Base-by-base conservation (phyloP, 345 rosid genomes). In the Citropsis articulata region DNA sequence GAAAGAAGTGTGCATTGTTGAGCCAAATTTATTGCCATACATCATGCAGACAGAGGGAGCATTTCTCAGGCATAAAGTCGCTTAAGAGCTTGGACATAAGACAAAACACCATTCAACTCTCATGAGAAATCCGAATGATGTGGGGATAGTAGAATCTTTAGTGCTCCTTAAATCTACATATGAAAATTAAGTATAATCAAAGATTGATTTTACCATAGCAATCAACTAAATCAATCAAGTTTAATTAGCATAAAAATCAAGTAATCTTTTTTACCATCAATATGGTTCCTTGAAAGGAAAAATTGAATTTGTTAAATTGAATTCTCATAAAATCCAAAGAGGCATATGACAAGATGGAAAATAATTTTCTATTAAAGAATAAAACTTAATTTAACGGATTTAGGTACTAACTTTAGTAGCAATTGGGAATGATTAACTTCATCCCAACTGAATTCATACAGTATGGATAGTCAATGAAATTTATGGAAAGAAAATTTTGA, bases 1-100 rank as follows among this genome's bases (percentile, higher is more conserved):
- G 24, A 80, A 71, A 48, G 35, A 66, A 82, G 79, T 18, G 79
- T 31, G 31, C 31, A 85, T 84, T 78, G 77, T 83, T 82, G 30
- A 71, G 55, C 19, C 31, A 33, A 48, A 73, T 55, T 68, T 40
- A 53, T 45, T 56, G 60, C 38, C 64, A 60, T 33, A 57, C 66
- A 73, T 38, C 67, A 33, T 53, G 60, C 73, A 22, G 9, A 72
- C 40, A 71, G 24, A 24, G 5, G 48, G 40, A 63, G 24, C 64
- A 28, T n/a, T 27, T 33, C 31, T 19, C 76, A n/a, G 27, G 9
- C n/a, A 24, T 33, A 67, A n/a, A 24, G 4, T 38, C 7, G 28
- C 30, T 36, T 19, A 2, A 2, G 19, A 30, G 79, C 14, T 71
- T 59, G 72, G 63, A 77, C 28, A 69, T 42, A 48, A 68, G 59